These are phyloP conservation scores for Tolypocladium endophyticum DNA, from an alignment of 2,329 filamentous ascomycete species.

Conservation along the genomic window DNA sequence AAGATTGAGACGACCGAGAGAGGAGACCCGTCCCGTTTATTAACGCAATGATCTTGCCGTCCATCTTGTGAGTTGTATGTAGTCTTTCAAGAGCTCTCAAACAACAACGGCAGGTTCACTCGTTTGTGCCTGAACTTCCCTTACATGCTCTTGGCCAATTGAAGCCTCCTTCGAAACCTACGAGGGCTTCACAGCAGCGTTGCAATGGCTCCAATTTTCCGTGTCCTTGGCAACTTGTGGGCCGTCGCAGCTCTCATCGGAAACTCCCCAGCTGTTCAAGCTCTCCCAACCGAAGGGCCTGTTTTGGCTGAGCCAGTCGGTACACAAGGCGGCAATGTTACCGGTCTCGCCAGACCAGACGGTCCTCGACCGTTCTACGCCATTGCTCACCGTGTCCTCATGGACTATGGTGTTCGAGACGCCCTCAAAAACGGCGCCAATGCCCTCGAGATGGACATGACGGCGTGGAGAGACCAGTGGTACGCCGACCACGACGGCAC, in stretches of 20 bases:
- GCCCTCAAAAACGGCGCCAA: conserved; percentile 5
- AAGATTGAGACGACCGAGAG: not conserved
- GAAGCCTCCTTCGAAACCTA: not conserved
- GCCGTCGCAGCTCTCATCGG: not conserved
- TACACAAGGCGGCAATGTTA: not conserved
- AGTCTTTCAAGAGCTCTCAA: not conserved
- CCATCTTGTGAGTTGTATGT: not conserved
- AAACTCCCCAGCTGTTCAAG: not conserved
- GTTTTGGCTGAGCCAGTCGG: not conserved
- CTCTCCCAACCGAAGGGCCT: not conserved
- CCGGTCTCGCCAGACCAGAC: not conserved
- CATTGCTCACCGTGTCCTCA: conserved; percentile 3
- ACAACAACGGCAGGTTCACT: not conserved
- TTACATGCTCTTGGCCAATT: not conserved
- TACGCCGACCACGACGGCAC: conserved; percentile 2
- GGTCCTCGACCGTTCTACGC: conserved; percentile 4
- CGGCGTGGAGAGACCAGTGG: conserved; percentile 1
- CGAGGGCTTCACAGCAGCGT: not conserved
- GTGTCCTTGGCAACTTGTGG: not conserved
- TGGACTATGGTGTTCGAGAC: not conserved
- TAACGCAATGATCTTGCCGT: not conserved
- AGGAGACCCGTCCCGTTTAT: too few species aligned
- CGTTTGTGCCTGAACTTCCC: not conserved
- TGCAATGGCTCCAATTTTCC: not conserved
- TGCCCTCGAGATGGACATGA: conserved; percentile 4